Evolutionary conservation across 1,284 basidiomycete genomes (phyloP), one percentile per base, ranked within the genome.

Genomic region (Boletus calvinii): DNA sequence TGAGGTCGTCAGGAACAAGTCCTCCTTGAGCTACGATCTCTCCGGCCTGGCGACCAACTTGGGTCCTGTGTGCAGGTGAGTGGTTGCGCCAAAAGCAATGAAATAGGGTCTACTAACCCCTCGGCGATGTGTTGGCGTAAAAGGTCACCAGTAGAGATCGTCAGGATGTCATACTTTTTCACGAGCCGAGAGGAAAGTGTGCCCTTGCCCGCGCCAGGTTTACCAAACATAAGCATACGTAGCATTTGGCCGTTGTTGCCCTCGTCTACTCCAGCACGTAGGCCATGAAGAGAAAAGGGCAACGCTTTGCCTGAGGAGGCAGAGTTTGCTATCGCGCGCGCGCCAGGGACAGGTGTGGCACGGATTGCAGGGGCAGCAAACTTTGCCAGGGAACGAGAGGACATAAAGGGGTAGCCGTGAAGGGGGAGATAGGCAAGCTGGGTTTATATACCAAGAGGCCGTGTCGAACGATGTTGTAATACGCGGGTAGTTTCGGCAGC

Each of bases 171-270:
- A 63, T 89, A 90, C 69, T 90, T 87, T 60, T 83, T 78, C 52
- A 88, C 82, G 35, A 94, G 77, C 38, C 86, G 77, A 10, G 78
- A 77, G 5, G 87, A 80, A 38, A 93, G 77, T 0, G 91, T 94
- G 30, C 91, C 91, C 71, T 89, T 90, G 45, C 88, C 87, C 37
- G 85, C 80, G 29, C 86, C 88, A 4, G 88, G 88, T 69, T 91
- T 91, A 11, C 89, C 88, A 64, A 91, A 90, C 79, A 91, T 84
- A 54, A 91, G 73, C 84, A 91, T 87, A 35, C 89, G 80, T 43
- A 90, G 71, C 42, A 77, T 65, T 52, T 73, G 74, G 38, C 66
- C 61, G 66, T 70, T 66, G 46, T 69, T 61, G 15, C 66, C 68
- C 13, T 72, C 71, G 9, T 68, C 51, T 56, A 63, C 62, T 32